Base-by-base conservation (phyloP, 345 rosid genomes). In the Rhizophora apiculata region DNA sequence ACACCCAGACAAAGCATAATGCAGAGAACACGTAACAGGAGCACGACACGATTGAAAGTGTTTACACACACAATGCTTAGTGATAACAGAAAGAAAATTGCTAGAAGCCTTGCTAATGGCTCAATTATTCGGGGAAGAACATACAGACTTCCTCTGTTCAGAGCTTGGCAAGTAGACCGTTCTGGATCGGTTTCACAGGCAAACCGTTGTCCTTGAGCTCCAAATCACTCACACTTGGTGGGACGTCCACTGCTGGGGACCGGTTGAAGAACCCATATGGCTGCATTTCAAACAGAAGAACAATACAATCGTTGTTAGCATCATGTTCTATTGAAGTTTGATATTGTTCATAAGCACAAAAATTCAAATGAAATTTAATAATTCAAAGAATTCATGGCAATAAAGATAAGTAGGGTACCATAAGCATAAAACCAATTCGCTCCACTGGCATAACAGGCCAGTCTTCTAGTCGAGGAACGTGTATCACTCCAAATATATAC, bases 361-460 rank as follows among this genome's bases (percentile, higher is more conserved):
- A 37, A 8, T 37, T 9, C 0, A 1, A 8, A 9, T 37, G 43
- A 37, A 37, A 6, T 6, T 34, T 34, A 34, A 8, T 8, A 37
- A 37, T 37, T 37, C 13, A 10, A 37, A 10, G 43, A 37, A 9
- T 37, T 39, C 46, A 10, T 3, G 49, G 18, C 18, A 43, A 19
- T 43, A 13, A 43, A 1, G 19, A 43, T 2, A 13, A 13, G 48
- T 43, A 11, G 3, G 13, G 49, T 85, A 92, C 97, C 97, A 86
- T 84, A 30, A 92, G 91, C 67, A 77, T 86, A 76, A 92, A 92
- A 64, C 97, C 97, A 48, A 89, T 84, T 72, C 75, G 94, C 52
- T 92, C 97, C 29, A 85, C 96, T 0, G 98, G 96, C 98, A 90
- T 92, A 67, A 92, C 92, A 0, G 98, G 98, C 98, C 98, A 92